phyloP scores from a whole-genome alignment of 352 stramenopile genomes.

The Globisporangium takayamanum region DNA sequence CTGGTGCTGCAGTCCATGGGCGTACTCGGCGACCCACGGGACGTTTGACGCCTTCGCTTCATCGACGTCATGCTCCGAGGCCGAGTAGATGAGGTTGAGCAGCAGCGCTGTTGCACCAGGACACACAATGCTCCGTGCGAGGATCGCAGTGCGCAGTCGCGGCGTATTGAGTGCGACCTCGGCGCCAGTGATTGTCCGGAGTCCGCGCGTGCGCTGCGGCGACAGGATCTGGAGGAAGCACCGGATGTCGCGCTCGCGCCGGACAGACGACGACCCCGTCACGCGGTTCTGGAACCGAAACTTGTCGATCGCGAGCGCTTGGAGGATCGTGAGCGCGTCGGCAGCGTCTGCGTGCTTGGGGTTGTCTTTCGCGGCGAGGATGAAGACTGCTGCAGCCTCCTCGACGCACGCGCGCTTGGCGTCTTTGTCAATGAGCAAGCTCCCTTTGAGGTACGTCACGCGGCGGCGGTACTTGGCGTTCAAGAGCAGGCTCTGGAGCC shows the following conservation, averaged over 20 bases:
- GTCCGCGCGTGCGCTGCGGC: constrained; percentile 27
- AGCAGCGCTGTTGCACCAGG: constrained; percentile 42
- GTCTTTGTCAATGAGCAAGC: constrained; percentile 44
- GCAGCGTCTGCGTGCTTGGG: constrained; percentile 30
- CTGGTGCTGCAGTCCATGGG: constrained; percentile 42
- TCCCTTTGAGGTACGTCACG: constrained; percentile 51
- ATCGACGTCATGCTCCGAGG: constrained; percentile 26
- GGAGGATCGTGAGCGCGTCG: constrained; percentile 46
- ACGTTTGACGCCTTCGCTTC: constrained; percentile 29
- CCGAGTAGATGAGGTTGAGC: constrained; percentile 55
- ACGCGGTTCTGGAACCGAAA: constrained; percentile 33
- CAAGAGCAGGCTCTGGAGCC: constrained; percentile 31
- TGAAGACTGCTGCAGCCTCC: constrained; percentile 43
- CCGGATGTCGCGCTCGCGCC: constrained; percentile 17
- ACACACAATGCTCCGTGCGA: constrained; percentile 44
- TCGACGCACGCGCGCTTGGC: constrained; percentile 38
- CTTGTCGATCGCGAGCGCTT: constrained; percentile 48
- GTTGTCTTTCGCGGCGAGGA: constrained; percentile 43
- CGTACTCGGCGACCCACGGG: constrained; percentile 53
- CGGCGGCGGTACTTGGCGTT: constrained; percentile 39
- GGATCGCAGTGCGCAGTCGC: constrained; percentile 35
- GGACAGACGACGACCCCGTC: constrained; percentile 6
- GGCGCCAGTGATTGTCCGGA: constrained; percentile 46
- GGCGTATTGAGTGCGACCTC: constrained; percentile 46
- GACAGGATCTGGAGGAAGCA: constrained; percentile 56